Evolutionary conservation across 2,329 filamentous ascomycete genomes (phyloP).

Genomic region (Ascochyta clinopodiicola): DNA sequence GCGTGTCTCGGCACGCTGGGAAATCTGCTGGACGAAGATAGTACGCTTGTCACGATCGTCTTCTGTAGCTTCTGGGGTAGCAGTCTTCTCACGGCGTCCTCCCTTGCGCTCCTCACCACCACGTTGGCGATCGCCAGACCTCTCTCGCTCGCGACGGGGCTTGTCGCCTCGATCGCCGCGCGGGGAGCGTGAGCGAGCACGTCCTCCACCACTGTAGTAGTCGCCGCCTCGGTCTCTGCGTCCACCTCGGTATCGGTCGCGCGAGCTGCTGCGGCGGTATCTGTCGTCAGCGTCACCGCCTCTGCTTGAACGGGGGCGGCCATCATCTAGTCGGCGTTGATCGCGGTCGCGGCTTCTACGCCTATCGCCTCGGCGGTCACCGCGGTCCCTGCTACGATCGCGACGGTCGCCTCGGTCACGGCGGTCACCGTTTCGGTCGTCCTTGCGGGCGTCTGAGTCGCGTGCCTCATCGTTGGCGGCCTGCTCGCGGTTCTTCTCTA

Average conservation of each 20-base stretch:
- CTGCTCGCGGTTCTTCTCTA: conserved; percentile 27
- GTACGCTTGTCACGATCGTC: conserved; percentile 97
- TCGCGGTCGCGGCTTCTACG: conserved; percentile 43
- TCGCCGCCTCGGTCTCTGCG: conserved; percentile 46
- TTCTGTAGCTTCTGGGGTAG: conserved; percentile 80
- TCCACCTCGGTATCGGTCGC: conserved; percentile 38
- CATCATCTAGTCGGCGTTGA: conserved; percentile 39
- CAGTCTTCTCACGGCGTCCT: conserved; percentile 51
- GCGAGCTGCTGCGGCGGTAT: conserved; percentile 34
- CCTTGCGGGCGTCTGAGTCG: conserved; percentile 40
- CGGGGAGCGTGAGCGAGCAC: conserved; percentile 48
- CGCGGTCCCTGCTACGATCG: conserved; percentile 37
- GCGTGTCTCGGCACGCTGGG: conserved; percentile 87
- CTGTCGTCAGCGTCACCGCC: conserved; percentile 49
- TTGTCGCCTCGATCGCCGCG: conserved; percentile 50
- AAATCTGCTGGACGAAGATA: conserved; percentile 97
- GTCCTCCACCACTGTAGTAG: conserved; percentile 48
- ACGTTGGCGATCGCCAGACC: conserved; percentile 54
- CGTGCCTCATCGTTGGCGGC: conserved; percentile 27
- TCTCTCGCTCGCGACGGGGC: conserved; percentile 61
- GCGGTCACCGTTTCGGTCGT: conserved; percentile 34
- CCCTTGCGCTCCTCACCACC: conserved; percentile 48
- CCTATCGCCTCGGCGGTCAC: conserved; percentile 41
- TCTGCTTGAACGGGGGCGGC: conserved; percentile 40
- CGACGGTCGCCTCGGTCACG: conserved; percentile 40